Evolutionary conservation across 176 grass and related monocot species (phyloP), one percentile per base, ranked within the genome.

Genomic region (Hordeum vulgare): DNA sequence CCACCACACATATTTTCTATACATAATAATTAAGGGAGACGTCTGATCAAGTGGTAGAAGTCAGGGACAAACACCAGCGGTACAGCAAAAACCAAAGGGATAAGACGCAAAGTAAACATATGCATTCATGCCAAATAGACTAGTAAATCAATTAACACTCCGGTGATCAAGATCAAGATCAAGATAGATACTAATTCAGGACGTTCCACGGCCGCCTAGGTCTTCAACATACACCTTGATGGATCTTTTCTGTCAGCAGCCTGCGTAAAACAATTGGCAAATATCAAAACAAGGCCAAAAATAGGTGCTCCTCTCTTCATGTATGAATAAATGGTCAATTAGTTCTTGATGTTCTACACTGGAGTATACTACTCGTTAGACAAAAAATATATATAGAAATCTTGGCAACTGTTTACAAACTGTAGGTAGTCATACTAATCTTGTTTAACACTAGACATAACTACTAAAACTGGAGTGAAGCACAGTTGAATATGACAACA

Each of bases 121-220:
- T 59, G 70, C 70, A 74, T 49, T 74, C 80, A 83, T 66, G 49
- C 83, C 75, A 75, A 79, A 75, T 71, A 62, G 57, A 7, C 45
- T 51, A 51, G 47, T 51, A 51, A 77, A 74, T 23, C 14, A 74
- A 24, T 49, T 49, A 2, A 74, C 60, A 31, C 36, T 90, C 73
- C 4, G 7, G 7, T 20, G 31, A n/a, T n/a, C n/a, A n/a, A n/a
- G n/a, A n/a, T n/a, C 31, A 4, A 2, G 53, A 56, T 56, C 36
- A 75, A 66, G 66, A n/a, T 75, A 23, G 42, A 12, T 71, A 37
- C 28, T 15, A 74, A 9, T 67, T 58, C 82, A 66, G 60, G 60
- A 33, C 65, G 28, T 24, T 73, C 41, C 37, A 35, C 53, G 2
- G 53, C 53, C 78, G 33, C 57, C 70, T 78, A 44, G 24, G 66